phyloP scores from a whole-genome alignment of 257 asterid species.

The Voacanga thouarsii region DNA sequence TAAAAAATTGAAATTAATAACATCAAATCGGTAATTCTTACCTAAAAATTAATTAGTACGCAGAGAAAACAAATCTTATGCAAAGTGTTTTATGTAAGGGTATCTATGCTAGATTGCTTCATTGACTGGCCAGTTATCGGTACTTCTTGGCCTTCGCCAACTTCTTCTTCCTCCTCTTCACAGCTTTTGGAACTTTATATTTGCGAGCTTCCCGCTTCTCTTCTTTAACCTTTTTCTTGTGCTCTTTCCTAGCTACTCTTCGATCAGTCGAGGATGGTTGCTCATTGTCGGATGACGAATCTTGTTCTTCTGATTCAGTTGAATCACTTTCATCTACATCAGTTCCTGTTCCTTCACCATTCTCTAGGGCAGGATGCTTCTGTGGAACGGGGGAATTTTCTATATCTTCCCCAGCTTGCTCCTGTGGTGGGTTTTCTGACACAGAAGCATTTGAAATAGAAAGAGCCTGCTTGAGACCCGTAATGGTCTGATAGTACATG shows the following conservation, averaged over 20 bases:
- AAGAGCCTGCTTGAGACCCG: slow-evolving; percentile 82
- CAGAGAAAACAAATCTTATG: neutral
- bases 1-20: too few species aligned
- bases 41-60: neutral
- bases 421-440: slow-evolving; percentile 34
- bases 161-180: slow-evolving; percentile 86
- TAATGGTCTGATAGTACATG: slow-evolving; percentile 79
- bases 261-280: slow-evolving; percentile 46
- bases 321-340: slow-evolving; percentile 44
- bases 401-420: slow-evolving; percentile 20
- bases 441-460: slow-evolving; percentile 35
- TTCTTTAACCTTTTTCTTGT: slow-evolving; percentile 92
- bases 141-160: slow-evolving; percentile 83
- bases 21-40: too few species aligned
- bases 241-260: slow-evolving; percentile 80
- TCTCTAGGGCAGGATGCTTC: slow-evolving; percentile 10
- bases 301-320: slow-evolving; percentile 37
- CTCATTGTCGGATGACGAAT: slow-evolving; percentile 41
- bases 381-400: slow-evolving; percentile 13
- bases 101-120: neutral
- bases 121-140: slow-evolving; percentile 29
- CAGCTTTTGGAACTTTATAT: slow-evolving; percentile 72
- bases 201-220: slow-evolving; percentile 86
- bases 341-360: slow-evolving; percentile 36
- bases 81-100: too few species aligned